Evolutionary conservation across 805 yeast species (phyloP).

Genomic region (Sugiyamaella lignohabitans): DNA sequence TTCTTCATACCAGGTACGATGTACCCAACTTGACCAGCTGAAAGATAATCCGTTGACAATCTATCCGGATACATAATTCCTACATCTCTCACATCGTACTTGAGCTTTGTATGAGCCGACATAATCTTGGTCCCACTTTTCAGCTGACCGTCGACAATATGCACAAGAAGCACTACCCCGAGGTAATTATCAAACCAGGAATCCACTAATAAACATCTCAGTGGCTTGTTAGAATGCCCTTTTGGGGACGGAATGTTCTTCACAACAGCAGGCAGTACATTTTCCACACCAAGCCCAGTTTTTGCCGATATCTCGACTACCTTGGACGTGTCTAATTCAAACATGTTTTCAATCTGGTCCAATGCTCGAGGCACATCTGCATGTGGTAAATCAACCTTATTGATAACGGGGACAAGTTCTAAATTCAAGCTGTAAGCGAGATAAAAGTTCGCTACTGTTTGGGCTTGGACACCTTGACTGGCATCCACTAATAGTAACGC

Average conservation of each 20-base stretch:
- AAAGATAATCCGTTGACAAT: constrained; percentile 52
- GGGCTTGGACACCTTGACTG: constrained; percentile 94
- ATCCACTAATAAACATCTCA: constrained; percentile 80
- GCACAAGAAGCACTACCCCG: constrained; percentile 82
- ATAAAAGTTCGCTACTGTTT: constrained; percentile 95
- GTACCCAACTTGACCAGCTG: constrained; percentile 93
- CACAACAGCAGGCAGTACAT: constrained; percentile 74
- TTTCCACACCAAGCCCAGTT: constrained; percentile 74
- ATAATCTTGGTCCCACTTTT: constrained; percentile 67
- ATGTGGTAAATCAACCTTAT: constrained; percentile 82
- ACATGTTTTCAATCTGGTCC: constrained; percentile 78
- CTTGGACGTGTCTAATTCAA: constrained; percentile 69
- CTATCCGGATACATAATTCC: constrained; percentile 95
- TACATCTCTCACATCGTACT: constrained; percentile 83
- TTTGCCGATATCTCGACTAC: constrained; percentile 87
- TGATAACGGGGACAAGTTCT: constrained; percentile 78
- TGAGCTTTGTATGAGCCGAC: constrained; percentile 68
- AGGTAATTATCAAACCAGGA: constrained; percentile 94
- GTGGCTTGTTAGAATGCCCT: constrained; percentile 47
- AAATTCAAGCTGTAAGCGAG: constrained; percentile 82
- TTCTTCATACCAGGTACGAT: constrained; percentile 92
- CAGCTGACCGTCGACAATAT: constrained; percentile 76
- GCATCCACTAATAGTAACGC: constrained; percentile 89
- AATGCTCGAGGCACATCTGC: constrained; percentile 78
- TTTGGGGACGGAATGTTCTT: constrained; percentile 75